Base-by-base conservation (phyloP, 1,139 yeast species). In the Geotrichum macrosporum region DNA sequence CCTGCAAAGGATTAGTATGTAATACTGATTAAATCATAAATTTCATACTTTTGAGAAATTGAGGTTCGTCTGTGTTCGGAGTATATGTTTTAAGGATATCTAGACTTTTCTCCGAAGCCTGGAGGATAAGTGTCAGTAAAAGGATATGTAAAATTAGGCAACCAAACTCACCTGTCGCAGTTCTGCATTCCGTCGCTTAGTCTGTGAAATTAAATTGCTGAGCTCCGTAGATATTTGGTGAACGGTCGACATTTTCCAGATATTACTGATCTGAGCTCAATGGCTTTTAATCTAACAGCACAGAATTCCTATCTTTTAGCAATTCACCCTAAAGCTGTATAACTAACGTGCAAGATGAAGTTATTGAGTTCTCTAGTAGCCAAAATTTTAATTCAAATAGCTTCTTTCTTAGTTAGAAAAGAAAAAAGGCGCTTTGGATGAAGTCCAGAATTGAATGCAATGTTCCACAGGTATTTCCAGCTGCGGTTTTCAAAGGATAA, bases 161-260 rank as follows among this genome's bases (percentile, higher is more conserved):
- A n/a, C n/a, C n/a, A 31, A 26, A 16, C 26, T 56, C 69, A 67
- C 71, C 57, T 67, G 73, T 46, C 77, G 77, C 29, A 88, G 76
- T 24, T 84, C 92, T 0, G 78, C 61, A 58, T 78, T 77, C 54
- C 86, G 72, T 47, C 95, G 72, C 62, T 78, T 82, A 8, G 92
- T 74, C 57, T 88, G 96, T 1, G 81, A 66, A 8, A 80, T 70
- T 51, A 89, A 69, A 35, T 69, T 71, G 16, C 74, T 65, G 52
- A 88, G 68, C 57, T 87, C 96, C 0, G 75, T 50, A 10, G 54
- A 50, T 43, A 61, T 51, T 43, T 56, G 56, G 36, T 60, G 54
- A 43, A 50, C 33, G 12, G 52, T 50, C 19, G 52, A 46, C 52
- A 50, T 50, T 37, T 26, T 40, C 13, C 32, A 22, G 21, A 12